Conservation (phyloP, 2,329 filamentous ascomycete genomes). For the Phoma sp. region DNA sequence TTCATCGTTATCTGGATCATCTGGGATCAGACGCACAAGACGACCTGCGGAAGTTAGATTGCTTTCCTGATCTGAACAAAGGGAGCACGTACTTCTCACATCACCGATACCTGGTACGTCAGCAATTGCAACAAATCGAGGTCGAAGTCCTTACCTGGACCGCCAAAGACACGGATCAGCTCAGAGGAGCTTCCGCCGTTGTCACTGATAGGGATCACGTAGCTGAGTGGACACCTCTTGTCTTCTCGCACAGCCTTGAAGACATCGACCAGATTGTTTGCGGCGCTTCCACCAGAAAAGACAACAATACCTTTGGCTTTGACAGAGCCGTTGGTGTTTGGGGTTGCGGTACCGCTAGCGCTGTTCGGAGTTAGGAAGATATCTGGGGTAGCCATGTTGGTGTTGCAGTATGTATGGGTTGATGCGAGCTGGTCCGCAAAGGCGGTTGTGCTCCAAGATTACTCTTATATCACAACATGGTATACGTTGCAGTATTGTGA, state of each 20-base stretch:
- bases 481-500: background rate
- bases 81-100: constrained; percentile 66
- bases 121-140: no score
- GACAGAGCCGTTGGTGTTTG: constrained; percentile 27
- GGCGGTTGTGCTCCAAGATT: constrained; percentile 11
- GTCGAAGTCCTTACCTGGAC: constrained; percentile 68
- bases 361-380: constrained; percentile 24
- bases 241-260: constrained; percentile 69
- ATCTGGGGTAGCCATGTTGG: constrained; percentile 28
- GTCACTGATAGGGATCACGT: constrained; percentile 94
- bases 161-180: constrained; percentile 91
- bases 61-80: background rate
- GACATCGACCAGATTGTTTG: constrained; percentile 90
- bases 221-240: constrained; percentile 73
- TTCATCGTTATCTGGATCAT: constrained; percentile 57
- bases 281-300: constrained; percentile 92
- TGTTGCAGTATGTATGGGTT: background rate
- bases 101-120: constrained; percentile 66
- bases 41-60: constrained; percentile 63
- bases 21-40: constrained; percentile 87
- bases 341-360: constrained; percentile 19
- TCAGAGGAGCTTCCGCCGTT: constrained; percentile 95
- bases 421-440: constrained; percentile 19
- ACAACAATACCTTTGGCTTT: constrained; percentile 70
- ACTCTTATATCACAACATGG: background rate